Conservation (phyloP, 768 basidiomycete species). For the Mycena olivaceomarginata region DNA sequence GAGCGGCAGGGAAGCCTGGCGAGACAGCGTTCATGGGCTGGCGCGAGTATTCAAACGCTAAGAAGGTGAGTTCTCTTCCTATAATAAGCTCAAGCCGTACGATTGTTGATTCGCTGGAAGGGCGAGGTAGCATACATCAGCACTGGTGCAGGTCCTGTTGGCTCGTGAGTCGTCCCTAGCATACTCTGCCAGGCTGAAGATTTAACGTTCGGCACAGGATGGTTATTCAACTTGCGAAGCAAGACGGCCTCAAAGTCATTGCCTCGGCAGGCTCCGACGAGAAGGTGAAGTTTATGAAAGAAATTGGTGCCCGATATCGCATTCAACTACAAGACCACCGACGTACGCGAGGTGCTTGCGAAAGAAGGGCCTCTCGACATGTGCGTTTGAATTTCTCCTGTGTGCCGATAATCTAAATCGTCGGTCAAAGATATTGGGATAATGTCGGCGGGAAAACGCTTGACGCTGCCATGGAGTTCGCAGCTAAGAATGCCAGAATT, state of each 20-base stretch:
- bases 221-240: conserved; percentile 72
- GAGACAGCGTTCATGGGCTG: conserved; percentile 63
- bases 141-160: conserved; percentile 66
- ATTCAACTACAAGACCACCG: too few species aligned
- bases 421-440: conserved; percentile 67
- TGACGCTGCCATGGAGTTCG: conserved; percentile 71
- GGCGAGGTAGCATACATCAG: conserved; percentile 52
- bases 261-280: conserved; percentile 83
- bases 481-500: conserved; percentile 67
- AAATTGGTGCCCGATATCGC: too few species aligned
- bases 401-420: background rate
- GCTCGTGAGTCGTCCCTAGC: conserved; percentile 65
- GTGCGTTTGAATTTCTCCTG: conserved; percentile 47
- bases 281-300: conserved; percentile 65
- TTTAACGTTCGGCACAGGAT: conserved; percentile 50
- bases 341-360: conserved; percentile 53
- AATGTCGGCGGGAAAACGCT: conserved; percentile 77
- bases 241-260: conserved; percentile 78
- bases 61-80: conserved; percentile 51
- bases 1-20: conserved; percentile 47
- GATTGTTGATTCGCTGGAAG: conserved; percentile 43
- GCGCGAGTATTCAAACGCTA: conserved; percentile 62
- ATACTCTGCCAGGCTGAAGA: background rate
- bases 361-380: conserved; percentile 62
- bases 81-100: too few species aligned